A percentile compares a stretch with the other conserved stretches of the same genome.
These are phyloP conservation scores for Huiozyma sinensis DNA, from an alignment of 805 yeast genomes.

Conservation along the genomic window DNA sequence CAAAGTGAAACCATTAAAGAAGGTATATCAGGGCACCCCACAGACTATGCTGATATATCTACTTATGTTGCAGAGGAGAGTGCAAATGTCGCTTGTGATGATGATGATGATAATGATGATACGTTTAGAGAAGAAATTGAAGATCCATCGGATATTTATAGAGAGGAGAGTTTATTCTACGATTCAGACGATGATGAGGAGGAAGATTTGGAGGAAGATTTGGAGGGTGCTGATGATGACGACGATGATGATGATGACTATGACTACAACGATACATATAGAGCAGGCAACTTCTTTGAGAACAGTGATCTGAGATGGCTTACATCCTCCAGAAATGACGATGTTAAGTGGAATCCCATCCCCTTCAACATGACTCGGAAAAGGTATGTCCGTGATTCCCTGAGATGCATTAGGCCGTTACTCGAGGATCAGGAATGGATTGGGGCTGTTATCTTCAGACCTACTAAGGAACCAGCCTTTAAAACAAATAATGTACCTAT, in stretches of 20 bases:
- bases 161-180: constrained; percentile 21
- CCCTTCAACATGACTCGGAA: constrained; percentile 29
- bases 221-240: constrained; percentile 10
- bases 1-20: background rate
- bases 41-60: background rate
- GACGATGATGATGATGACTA: constrained; percentile 4
- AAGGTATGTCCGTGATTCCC: constrained; percentile 40
- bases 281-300: too few relatives aligned
- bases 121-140: background rate
- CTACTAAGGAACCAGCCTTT: constrained; percentile 14
- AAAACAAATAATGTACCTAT: constrained; percentile 21
- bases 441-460: constrained; percentile 35
- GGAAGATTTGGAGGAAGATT: constrained; percentile 1
- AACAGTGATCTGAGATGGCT: too few relatives aligned
- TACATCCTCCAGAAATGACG: constrained; percentile 1
- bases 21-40: background rate
- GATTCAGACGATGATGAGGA: constrained; percentile 11
- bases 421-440: constrained; percentile 45
- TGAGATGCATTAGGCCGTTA: constrained; percentile 47
- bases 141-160: constrained; percentile 12
- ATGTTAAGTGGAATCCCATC: constrained; percentile 41
- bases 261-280: background rate
- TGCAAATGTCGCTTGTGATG: constrained; percentile 10
- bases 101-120: constrained; percentile 5
- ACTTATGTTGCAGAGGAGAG: background rate